phyloP scores from a whole-genome alignment of 768 basidiomycete species.

The Lentinula detonsa region DNA sequence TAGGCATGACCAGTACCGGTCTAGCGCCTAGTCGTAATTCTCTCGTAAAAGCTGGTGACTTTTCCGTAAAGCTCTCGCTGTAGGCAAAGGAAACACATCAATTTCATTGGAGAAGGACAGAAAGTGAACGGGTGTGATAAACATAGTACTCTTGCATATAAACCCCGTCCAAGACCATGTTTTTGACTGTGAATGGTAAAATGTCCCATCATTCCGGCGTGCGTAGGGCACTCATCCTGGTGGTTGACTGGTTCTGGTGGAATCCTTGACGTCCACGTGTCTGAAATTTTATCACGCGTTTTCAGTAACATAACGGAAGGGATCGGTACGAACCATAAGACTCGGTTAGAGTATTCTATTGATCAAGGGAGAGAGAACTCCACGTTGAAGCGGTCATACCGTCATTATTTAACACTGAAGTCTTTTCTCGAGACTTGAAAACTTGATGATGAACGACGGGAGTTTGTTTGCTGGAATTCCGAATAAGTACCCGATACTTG shows the following conservation, averaged over 20 bases:
- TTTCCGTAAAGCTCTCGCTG: conserved; percentile 6
- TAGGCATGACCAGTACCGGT: conserved; percentile 5
- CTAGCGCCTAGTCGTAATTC: background rate
- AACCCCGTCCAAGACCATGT: conserved; percentile 1
- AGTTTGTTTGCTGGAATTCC: no score
- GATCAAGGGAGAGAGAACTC: no score
- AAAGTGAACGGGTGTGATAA: background rate
- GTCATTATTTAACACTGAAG: no score
- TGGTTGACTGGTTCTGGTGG: background rate
- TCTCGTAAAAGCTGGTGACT: background rate
- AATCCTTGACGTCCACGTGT: background rate
- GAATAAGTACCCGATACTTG: no score
- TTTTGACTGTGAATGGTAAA: background rate
- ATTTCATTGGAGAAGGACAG: background rate
- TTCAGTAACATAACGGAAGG: no score
- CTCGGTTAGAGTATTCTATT: no score
- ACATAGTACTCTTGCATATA: conserved; percentile 3
- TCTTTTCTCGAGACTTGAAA: no score
- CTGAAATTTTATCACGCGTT: no score
- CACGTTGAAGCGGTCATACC: no score
- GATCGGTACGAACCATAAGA: no score
- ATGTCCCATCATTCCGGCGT: conserved; percentile 4
- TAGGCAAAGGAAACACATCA: background rate
- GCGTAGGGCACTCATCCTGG: background rate
- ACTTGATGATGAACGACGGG: no score